These are phyloP conservation scores for Ganoderma multipileum DNA, from an alignment of 1,284 basidiomycete genomes.

Conservation along the genomic window DNA sequence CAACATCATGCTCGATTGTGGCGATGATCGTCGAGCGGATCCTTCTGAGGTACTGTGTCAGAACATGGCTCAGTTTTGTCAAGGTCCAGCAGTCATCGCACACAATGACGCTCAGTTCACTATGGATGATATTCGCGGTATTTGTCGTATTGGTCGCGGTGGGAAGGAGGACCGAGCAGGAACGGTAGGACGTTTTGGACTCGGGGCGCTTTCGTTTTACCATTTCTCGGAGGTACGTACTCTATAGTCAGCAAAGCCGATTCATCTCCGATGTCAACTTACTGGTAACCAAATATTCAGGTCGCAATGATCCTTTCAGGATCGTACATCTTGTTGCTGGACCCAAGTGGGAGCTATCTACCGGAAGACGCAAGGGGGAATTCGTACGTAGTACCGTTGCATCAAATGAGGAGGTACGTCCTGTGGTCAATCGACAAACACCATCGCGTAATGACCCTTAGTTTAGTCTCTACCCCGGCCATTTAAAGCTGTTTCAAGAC, in stretches of 20 bases:
- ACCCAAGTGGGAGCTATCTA: constrained; percentile 49
- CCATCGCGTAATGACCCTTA: neutral
- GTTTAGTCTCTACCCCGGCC: constrained; percentile 48
- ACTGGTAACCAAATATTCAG: constrained; percentile 34
- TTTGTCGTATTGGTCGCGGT: constrained; percentile 50
- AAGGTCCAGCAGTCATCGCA: constrained; percentile 47
- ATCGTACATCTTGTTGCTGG: constrained; percentile 48
- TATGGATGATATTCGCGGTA: constrained; percentile 50
- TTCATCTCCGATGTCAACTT: neutral
- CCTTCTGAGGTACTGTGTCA: constrained; percentile 39
- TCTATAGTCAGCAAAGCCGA: neutral
- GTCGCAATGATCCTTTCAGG: constrained; percentile 54
- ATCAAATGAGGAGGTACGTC: constrained; percentile 41
- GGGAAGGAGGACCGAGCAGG: constrained; percentile 46
- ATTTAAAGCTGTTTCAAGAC: constrained; percentile 47
- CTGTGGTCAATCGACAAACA: neutral
- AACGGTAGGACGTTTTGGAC: constrained; percentile 57
- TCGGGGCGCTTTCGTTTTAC: constrained; percentile 56
- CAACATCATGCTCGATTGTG: constrained; percentile 45
- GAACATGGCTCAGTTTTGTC: constrained; percentile 41
- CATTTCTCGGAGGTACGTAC: constrained; percentile 53
- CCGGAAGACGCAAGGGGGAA: constrained; percentile 38
- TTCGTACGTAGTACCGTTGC: constrained; percentile 36
- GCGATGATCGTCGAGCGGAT: constrained; percentile 15
- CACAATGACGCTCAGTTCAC: constrained; percentile 52